phyloP scores from a whole-genome alignment of 345 rosid species.

The Arabis alpina region DNA sequence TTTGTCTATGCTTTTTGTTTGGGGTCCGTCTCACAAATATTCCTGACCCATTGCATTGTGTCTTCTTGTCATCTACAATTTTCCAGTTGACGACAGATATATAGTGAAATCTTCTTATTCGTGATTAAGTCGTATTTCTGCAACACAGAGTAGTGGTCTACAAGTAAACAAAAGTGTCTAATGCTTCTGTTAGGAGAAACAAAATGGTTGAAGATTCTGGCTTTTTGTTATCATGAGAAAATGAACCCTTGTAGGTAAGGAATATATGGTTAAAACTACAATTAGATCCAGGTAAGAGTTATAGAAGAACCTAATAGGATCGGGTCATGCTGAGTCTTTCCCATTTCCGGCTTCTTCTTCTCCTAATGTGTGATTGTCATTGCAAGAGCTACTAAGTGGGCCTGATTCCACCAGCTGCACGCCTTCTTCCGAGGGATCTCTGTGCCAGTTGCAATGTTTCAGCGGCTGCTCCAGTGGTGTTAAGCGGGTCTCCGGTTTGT shows the following conservation, averaged over 20 bases:
- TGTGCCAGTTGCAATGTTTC: constrained; percentile 73
- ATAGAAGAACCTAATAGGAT: background rate
- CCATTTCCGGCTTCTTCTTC: constrained; percentile 52
- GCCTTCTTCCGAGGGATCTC: constrained; percentile 63
- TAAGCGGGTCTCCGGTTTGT: constrained; percentile 73
- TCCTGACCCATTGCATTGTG: too few relatives aligned
- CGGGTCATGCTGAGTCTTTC: constrained; percentile 40
- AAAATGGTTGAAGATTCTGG: background rate
- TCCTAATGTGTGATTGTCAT: constrained; percentile 42
- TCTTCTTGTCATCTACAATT: background rate
- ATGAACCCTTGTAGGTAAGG: background rate
- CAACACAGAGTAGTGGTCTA: background rate
- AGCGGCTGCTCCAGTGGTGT: constrained; percentile 58
- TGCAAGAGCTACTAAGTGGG: constrained; percentile 41
- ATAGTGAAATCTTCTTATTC: background rate
- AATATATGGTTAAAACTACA: constrained; percentile 11
- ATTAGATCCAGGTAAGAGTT: constrained; percentile 10
- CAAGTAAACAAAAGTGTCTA: background rate
- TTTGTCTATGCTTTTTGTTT: background rate
- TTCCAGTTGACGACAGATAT: too few relatives aligned
- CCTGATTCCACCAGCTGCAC: constrained; percentile 55
- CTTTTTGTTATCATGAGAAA: too few relatives aligned
- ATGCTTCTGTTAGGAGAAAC: background rate
- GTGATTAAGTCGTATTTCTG: background rate
- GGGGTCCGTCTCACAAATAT: background rate